These are phyloP conservation scores for Trichophyton equinum DNA, from an alignment of 2,329 filamentous ascomycete species.

Conservation along the genomic window DNA sequence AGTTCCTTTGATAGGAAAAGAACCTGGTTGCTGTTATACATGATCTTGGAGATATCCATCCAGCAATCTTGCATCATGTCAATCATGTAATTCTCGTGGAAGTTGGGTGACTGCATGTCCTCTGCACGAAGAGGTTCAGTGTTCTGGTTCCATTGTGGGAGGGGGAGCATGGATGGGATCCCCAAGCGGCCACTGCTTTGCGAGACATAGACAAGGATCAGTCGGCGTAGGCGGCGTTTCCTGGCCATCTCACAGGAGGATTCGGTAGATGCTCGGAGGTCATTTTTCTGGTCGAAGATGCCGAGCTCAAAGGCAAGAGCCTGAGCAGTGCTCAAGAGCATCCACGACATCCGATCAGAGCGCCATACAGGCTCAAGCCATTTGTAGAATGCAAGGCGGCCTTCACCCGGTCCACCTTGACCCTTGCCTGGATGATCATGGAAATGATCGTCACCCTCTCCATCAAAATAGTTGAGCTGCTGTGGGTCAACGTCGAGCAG, in stretches of 20 bases:
- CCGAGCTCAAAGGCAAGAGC: slow-evolving; percentile 86
- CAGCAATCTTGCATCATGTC: slow-evolving; percentile 66
- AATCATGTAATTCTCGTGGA: slow-evolving; percentile 27
- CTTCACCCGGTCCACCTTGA: slow-evolving; percentile 54
- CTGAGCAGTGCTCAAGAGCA: slow-evolving; percentile 83
- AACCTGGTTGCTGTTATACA: slow-evolving; percentile 80
- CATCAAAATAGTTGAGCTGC: slow-evolving; percentile 50
- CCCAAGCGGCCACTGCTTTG: slow-evolving; percentile 88
- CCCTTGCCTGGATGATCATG: slow-evolving; percentile 29
- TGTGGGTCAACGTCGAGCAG: slow-evolving; percentile 60
- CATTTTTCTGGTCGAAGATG: slow-evolving; percentile 83
- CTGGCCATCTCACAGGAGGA: slow-evolving; percentile 53
- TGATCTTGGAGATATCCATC: slow-evolving; percentile 83
- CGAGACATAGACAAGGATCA: slow-evolving; percentile 81
- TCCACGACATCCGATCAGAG: slow-evolving; percentile 94
- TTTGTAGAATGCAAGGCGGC: slow-evolving; percentile 69
- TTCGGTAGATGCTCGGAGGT: slow-evolving; percentile 47
- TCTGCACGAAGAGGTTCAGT: slow-evolving; percentile 23
- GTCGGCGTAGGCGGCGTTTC: slow-evolving; percentile 68
- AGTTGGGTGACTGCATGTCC: slow-evolving; percentile 13
- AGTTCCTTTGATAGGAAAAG: slow-evolving; percentile 78
- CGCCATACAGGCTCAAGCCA: slow-evolving; percentile 96
- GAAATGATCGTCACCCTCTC: slow-evolving; percentile 27
- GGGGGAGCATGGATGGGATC: slow-evolving; percentile 83
- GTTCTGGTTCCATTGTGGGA: slow-evolving; percentile 32